Evolutionary conservation across 305 asterid species (phyloP).

Genomic region (Solanum hybrid): DNA sequence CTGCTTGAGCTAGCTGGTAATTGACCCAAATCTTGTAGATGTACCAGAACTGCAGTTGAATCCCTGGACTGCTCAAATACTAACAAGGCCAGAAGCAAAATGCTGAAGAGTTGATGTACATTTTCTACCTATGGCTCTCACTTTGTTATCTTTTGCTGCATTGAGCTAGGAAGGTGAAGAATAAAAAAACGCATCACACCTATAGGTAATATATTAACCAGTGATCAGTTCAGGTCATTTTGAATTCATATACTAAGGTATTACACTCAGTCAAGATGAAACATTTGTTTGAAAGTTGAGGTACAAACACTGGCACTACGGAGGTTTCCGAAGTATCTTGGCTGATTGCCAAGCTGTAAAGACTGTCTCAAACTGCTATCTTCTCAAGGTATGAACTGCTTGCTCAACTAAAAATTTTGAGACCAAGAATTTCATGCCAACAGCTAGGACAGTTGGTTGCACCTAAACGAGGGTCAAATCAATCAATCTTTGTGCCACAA

Average conservation of each 20-base stretch:
- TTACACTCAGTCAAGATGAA: slow-evolving; percentile 6
- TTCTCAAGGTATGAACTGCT: slow-evolving; percentile 9
- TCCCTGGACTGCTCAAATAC: slow-evolving; percentile 6
- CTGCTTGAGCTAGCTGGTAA: slow-evolving; percentile 16
- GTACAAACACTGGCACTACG: not conserved
- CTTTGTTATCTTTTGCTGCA: slow-evolving; percentile 11
- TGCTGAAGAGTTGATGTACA: not conserved
- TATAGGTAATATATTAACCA: not conserved
- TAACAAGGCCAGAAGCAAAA: not conserved
- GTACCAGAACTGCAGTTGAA: slow-evolving; percentile 14
- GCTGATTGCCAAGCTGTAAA: slow-evolving; percentile 17
- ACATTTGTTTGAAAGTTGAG: not conserved
- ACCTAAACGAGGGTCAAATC: not conserved
- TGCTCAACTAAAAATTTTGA: slow-evolving; percentile 5
- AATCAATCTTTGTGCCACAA: not conserved
- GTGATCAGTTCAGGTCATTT: not conserved
- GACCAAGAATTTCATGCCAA: slow-evolving; percentile 6
- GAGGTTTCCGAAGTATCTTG: slow-evolving; percentile 6
- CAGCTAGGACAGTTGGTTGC: slow-evolving; percentile 11
- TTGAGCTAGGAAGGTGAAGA: not conserved
- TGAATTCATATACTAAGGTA: slow-evolving; percentile 2
- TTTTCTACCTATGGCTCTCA: not conserved
- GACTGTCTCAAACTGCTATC: slow-evolving; percentile 5
- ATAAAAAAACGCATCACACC: not conserved
- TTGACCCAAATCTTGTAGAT: slow-evolving; percentile 16